phyloP scores from a whole-genome alignment of 2,329 filamentous ascomycete genomes.

The Claviceps fusiformis region DNA sequence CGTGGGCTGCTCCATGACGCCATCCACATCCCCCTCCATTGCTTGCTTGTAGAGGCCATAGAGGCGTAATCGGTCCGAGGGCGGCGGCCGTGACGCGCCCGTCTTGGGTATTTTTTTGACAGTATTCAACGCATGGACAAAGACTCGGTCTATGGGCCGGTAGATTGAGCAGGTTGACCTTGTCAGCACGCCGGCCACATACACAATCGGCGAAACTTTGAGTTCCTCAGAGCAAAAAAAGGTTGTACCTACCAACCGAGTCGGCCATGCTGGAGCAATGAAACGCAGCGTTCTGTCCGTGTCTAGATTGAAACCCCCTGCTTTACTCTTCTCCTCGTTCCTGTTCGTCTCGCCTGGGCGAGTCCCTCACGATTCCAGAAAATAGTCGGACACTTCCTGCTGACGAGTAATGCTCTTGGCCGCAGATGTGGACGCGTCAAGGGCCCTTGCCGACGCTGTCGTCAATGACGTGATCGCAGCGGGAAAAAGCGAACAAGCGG shows the following conservation, averaged over 20 bases:
- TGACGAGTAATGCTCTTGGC: background rate
- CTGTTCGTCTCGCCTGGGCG: background rate
- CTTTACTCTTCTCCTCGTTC: background rate
- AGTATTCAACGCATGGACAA: slow-evolving; percentile 96
- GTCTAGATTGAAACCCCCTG: background rate
- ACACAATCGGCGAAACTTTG: too few relatives aligned
- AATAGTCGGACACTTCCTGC: background rate
- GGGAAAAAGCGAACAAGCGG: background rate
- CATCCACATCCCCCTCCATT: slow-evolving; percentile 95
- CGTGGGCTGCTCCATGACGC: slow-evolving; percentile 75
- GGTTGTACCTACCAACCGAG: slow-evolving; percentile 22
- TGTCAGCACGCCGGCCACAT: slow-evolving; percentile 2
- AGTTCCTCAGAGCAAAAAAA: background rate
- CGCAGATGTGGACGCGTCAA: background rate
- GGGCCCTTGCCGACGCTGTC: background rate
- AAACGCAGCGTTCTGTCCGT: background rate
- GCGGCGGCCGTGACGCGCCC: slow-evolving; percentile 76
- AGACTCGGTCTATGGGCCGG: slow-evolving; percentile 66
- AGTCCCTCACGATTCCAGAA: background rate
- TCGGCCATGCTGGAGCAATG: slow-evolving; percentile 19
- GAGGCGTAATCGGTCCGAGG: slow-evolving; percentile 71
- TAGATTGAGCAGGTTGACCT: background rate
- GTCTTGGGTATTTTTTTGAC: slow-evolving; percentile 96
- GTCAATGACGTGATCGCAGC: background rate
- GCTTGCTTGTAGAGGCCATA: slow-evolving; percentile 99